Evolutionary conservation across 148 eudicot species (phyloP).

Genomic region (Selenicereus undatus): DNA sequence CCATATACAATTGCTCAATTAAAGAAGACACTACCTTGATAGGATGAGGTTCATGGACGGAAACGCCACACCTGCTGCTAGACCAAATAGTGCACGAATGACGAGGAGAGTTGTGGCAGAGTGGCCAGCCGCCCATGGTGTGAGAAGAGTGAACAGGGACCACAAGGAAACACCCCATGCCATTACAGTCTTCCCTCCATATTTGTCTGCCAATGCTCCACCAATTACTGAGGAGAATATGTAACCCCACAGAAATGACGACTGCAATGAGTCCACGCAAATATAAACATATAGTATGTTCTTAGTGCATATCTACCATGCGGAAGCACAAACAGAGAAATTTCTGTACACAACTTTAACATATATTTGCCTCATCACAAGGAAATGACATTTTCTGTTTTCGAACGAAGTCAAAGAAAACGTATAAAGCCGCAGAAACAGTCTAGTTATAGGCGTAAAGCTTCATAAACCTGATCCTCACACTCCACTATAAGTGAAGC

Average conservation of each 20-base stretch:
- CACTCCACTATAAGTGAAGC: neutral
- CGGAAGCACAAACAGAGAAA: neutral
- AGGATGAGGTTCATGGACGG: slow-evolving; percentile 85
- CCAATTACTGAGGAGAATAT: slow-evolving; percentile 82
- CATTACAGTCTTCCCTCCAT: slow-evolving; percentile 80
- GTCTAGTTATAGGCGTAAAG: neutral
- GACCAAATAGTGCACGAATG: slow-evolving; percentile 75
- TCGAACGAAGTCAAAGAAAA: neutral
- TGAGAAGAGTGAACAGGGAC: slow-evolving; percentile 87
- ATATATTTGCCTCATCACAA: neutral
- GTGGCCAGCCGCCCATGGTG: slow-evolving; percentile 90
- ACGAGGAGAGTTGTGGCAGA: slow-evolving; percentile 65
- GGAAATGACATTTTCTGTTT: neutral
- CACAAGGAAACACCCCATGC: slow-evolving; percentile 90
- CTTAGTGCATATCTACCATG: neutral
- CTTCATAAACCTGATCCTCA: neutral
- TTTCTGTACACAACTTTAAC: neutral
- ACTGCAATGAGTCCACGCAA: slow-evolving; percentile 36
- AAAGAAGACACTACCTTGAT: slow-evolving; percentile 51
- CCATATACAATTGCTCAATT: neutral
- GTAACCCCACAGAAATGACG: slow-evolving; percentile 97
- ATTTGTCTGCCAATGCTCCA: slow-evolving; percentile 91
- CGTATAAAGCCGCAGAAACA: neutral
- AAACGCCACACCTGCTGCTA: slow-evolving; percentile 96
- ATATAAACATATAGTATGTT: slow-evolving; percentile 1